These are phyloP conservation scores for Wickerhamiella australiensis DNA, from an alignment of 805 yeast species.

Conservation along the genomic window DNA sequence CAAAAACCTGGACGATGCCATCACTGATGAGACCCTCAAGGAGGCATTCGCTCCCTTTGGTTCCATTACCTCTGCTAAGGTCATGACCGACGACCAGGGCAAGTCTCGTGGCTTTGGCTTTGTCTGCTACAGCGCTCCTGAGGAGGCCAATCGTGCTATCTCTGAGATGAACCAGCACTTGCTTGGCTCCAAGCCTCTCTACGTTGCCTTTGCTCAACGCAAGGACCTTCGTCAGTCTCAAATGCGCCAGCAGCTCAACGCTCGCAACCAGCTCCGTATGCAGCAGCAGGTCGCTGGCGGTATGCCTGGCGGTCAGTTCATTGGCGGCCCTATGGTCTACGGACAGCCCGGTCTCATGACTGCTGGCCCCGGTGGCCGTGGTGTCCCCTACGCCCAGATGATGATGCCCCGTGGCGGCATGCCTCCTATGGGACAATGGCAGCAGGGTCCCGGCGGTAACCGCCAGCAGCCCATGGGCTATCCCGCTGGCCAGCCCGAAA, in stretches of 20 bases:
- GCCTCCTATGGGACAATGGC: constrained; percentile 31
- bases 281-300: constrained; percentile 87
- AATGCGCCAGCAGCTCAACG: constrained; percentile 94
- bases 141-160: constrained; percentile 97
- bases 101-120: constrained; percentile 98
- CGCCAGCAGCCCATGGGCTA: constrained; percentile 23
- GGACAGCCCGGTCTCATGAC: constrained; percentile 71
- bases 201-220: constrained; percentile 97
- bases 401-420: constrained; percentile 27
- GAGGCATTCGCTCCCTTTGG: constrained; percentile 93
- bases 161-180: constrained; percentile 97
- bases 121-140: constrained; percentile 94
- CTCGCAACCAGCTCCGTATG: constrained; percentile 95
- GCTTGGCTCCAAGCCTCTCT: constrained; percentile 89
- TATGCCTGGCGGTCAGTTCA: constrained; percentile 67
- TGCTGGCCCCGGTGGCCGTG: constrained; percentile 58
- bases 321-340: constrained; percentile 65
- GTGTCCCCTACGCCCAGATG: constrained; percentile 33
- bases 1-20: constrained; percentile 88
- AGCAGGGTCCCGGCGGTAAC: constrained; percentile 34
- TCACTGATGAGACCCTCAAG: constrained; percentile 81
- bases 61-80: constrained; percentile 87
- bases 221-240: constrained; percentile 96
- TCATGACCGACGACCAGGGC: constrained; percentile 89
- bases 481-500: constrained; percentile 21